Evolutionary conservation across 2,329 filamentous ascomycete genomes (phyloP), one percentile per base, ranked within the genome.

Genomic region (Fusarium haematococcum): DNA sequence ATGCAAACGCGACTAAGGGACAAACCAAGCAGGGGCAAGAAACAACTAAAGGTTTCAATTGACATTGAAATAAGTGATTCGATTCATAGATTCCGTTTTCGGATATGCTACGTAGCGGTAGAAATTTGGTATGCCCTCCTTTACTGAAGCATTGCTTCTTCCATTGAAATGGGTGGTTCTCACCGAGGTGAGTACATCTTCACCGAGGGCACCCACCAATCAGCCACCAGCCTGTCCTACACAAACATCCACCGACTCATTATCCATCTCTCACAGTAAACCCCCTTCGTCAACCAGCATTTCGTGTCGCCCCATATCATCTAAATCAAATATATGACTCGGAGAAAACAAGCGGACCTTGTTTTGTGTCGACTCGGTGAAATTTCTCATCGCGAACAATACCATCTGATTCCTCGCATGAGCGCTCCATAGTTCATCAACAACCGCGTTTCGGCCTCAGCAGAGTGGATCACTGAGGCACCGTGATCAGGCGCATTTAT

Each of bases 151-250:
- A 5, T 20, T 33, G 13, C 48, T 20, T 30, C 16, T 62, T 16
- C 16, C 27, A 7, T 30, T 20, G 32, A 63, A 32, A 25, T 20
- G 4, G 8, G 23, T 27, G 23, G 11, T 16, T 25, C 37, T 69
- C 66, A 57, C 68, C 59, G 41, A 30, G 37, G 20, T 63, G 63
- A 39, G 25, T 4, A 32, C 6, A 13, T 18, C 20, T 45, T 60
- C 43, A 59, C 60, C 50, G 41, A 54, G 20, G 7, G 7, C 10
- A 20, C 30, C 20, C 20, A 54, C 71, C 65, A 74, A 74, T 75
- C 52, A 74, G 58, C 45, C 57, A 5, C 25, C n/a, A n/a, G 25
- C n/a, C 9, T 56, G 48, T 20, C 4, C 67, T 43, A 23, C 30
- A 35, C 23, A 65, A 48, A 58, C 67, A 65, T 37, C 68, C 61